Percentiles rank a stretch among this genome's conserved stretches.
phyloP scores from a whole-genome alignment of 331 rosid species.

The Stylosanthes scabra region DNA sequence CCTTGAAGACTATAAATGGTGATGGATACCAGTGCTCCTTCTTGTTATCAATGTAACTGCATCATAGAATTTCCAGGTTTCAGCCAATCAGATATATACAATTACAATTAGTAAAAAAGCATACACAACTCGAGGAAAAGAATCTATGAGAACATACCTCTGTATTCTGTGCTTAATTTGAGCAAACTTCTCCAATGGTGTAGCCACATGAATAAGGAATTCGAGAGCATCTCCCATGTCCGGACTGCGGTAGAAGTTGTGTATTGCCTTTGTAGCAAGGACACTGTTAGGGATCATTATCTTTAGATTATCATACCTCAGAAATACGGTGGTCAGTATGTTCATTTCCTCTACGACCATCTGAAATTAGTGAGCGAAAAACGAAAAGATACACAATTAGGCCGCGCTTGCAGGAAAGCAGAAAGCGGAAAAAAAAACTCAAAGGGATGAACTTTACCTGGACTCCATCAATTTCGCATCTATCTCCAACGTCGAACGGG shows the following conservation, averaged over 20 bases:
- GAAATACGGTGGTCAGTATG: slow-evolving; percentile 84
- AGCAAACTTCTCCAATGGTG: slow-evolving; percentile 79
- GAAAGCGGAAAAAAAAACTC: not conserved
- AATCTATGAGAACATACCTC: slow-evolving; percentile 46
- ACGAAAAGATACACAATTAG: slow-evolving; percentile 32
- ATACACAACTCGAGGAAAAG: not conserved
- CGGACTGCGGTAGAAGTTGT: slow-evolving; percentile 92
- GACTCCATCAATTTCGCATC: slow-evolving; percentile 83
- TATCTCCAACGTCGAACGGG: slow-evolving; percentile 95
- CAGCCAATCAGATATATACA: slow-evolving; percentile 8
- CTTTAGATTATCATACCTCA: slow-evolving; percentile 76
- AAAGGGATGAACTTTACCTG: slow-evolving; percentile 60
- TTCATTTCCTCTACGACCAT: slow-evolving; percentile 99
- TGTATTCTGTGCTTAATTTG: slow-evolving; percentile 67
- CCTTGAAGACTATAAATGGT: slow-evolving; percentile 68
- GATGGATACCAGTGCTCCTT: slow-evolving; percentile 89
- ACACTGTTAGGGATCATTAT: slow-evolving; percentile 66
- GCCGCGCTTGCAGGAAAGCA: not conserved
- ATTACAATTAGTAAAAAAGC: not conserved
- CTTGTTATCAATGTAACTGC: slow-evolving; percentile 82
- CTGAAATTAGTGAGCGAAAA: slow-evolving; percentile 52
- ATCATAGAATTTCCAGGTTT: slow-evolving; percentile 12
- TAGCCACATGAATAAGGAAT: slow-evolving; percentile 68
- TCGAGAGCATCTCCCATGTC: slow-evolving; percentile 87
- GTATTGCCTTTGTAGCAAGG: slow-evolving; percentile 73